Conservation (phyloP, 352 stramenopile species). For the Ophiocytium majus region DNA sequence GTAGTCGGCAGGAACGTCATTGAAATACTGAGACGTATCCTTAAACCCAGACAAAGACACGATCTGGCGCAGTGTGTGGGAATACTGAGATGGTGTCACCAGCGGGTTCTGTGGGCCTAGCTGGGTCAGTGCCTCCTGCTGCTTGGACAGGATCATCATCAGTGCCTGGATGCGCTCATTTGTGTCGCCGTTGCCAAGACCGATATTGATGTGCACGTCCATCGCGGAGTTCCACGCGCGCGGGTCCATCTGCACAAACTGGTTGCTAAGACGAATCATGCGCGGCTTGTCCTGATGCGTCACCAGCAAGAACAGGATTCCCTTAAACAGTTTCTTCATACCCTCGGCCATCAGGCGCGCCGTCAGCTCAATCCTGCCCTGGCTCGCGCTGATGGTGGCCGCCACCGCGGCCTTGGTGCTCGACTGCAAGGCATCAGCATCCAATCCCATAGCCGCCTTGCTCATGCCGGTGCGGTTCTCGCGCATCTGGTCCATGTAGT, state of each 20-base stretch:
- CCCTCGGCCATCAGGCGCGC: background rate
- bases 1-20: background rate
- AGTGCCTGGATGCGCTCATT: background rate
- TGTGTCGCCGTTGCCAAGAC: background rate
- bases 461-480: background rate
- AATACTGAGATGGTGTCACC: background rate
- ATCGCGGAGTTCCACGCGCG: background rate
- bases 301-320: background rate
- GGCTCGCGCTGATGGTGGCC: background rate
- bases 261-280: background rate
- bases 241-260: background rate
- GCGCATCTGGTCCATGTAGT: conserved; percentile 11
- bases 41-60: background rate
- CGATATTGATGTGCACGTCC: background rate
- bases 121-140: background rate
- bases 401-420: background rate
- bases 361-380: background rate
- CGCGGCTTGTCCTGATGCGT: background rate
- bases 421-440: background rate
- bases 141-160: background rate
- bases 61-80: background rate
- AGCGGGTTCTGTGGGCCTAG: background rate
- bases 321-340: background rate
- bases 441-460: background rate
- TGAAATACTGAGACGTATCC: background rate